Conservation (phyloP, 1,139 yeast species). For the Pichia sp. region DNA sequence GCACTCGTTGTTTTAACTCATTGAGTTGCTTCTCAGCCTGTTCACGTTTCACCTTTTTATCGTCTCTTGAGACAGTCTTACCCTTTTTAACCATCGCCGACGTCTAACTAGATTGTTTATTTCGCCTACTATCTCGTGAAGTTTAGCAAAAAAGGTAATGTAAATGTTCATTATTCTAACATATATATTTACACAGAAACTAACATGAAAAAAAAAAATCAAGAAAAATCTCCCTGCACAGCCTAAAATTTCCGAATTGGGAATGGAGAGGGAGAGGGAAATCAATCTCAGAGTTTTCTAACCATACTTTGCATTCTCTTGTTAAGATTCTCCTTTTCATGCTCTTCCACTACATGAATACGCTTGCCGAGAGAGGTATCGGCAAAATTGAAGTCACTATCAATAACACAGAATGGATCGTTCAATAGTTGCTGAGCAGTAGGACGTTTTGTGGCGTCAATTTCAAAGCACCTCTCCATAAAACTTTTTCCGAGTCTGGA, state of each 20-base stretch:
- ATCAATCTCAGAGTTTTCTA: slow-evolving; percentile 12
- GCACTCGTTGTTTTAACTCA: slow-evolving; percentile 43
- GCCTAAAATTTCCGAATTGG: not conserved
- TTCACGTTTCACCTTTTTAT: slow-evolving; percentile 38
- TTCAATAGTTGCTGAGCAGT: slow-evolving; percentile 68
- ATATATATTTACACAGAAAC: not conserved
- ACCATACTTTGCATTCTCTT: slow-evolving; percentile 24
- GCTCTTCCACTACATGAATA: slow-evolving; percentile 48
- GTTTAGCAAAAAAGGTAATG: not conserved
- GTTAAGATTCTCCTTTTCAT: slow-evolving; percentile 26
- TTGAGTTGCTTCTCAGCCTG: slow-evolving; percentile 45
- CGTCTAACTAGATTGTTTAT: not conserved
- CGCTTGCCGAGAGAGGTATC: slow-evolving; percentile 60
- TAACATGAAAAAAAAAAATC: not conserved
- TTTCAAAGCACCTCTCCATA: slow-evolving; percentile 70
- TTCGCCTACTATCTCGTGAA: not conserved
- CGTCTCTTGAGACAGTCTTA: slow-evolving; percentile 35
- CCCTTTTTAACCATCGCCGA: slow-evolving; percentile 37
- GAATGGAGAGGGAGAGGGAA: not conserved
- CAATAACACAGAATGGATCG: slow-evolving; percentile 57
- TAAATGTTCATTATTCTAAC: not conserved
- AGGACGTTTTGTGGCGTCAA: slow-evolving; percentile 80
- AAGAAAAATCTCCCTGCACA: not conserved
- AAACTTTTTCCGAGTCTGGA: slow-evolving; percentile 65
- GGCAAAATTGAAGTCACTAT: slow-evolving; percentile 51